Conservation (phyloP, 441 rosid genomes). For the Euphorbia celastroides region DNA sequence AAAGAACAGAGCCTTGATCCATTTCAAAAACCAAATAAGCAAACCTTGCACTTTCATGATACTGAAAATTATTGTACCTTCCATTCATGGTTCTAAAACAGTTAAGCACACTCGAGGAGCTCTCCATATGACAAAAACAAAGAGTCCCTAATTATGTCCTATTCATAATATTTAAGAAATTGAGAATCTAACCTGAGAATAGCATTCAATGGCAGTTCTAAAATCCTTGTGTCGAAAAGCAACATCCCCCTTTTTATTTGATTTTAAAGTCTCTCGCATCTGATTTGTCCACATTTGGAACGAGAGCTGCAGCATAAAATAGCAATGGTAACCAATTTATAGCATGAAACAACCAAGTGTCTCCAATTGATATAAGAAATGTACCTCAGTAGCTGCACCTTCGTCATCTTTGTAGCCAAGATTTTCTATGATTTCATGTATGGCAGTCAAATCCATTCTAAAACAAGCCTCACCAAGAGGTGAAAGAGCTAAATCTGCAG, state of each 20-base stretch:
- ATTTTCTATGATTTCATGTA: slow-evolving; percentile 67
- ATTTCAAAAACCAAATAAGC: background rate
- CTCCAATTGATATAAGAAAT: slow-evolving; percentile 14
- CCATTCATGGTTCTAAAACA: background rate
- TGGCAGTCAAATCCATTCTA: slow-evolving; percentile 71
- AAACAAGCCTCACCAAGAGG: slow-evolving; percentile 80
- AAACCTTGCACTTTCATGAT: background rate
- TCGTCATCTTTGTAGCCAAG: slow-evolving; percentile 89
- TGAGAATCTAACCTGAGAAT: slow-evolving; percentile 56
- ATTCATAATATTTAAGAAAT: no score
- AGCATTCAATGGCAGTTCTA: slow-evolving; percentile 55
- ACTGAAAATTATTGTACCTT: background rate
- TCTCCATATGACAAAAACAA: background rate
- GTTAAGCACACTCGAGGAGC: background rate
- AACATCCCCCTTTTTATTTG: slow-evolving; percentile 76
- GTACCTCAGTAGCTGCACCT: slow-evolving; percentile 61
- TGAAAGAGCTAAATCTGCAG: slow-evolving; percentile 48
- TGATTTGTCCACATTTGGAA: slow-evolving; percentile 86
- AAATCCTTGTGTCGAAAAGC: slow-evolving; percentile 78
- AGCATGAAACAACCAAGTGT: background rate
- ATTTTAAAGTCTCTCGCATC: slow-evolving; percentile 77
- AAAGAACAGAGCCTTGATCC: no score
- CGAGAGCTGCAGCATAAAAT: slow-evolving; percentile 57
- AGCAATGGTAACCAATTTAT: background rate
- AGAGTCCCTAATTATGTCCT: background rate